A percentile compares a stretch with the other conserved stretches of the same genome.
phyloP scores from a whole-genome alignment of 306 rosid genomes.

The Neltuma alba region DNA sequence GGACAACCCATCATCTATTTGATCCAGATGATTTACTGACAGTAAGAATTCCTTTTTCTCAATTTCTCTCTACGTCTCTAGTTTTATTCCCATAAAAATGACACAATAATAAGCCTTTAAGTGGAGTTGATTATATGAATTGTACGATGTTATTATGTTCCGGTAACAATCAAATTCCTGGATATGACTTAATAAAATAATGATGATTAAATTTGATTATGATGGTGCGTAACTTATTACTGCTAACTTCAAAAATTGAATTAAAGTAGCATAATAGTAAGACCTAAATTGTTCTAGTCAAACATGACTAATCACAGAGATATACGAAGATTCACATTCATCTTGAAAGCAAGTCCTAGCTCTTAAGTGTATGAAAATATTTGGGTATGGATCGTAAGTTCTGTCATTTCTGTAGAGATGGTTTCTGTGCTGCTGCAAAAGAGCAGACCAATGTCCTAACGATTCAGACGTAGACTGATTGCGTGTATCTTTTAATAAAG shows the following conservation, averaged over 20 bases:
- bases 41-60: constrained; percentile 43
- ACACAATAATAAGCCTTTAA: too few relatives aligned
- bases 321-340: background rate
- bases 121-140: background rate
- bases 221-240: background rate
- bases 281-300: background rate
- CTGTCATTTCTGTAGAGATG: background rate
- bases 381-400: background rate
- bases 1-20: constrained; percentile 86
- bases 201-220: background rate
- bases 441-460: background rate
- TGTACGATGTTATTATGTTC: background rate
- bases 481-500: background rate
- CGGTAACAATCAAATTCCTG: too few relatives aligned
- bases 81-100: background rate
- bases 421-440: background rate
- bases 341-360: background rate
- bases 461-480: background rate
- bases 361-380: background rate
- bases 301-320: background rate
- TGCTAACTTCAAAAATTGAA: background rate
- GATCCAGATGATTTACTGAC: constrained; percentile 95
- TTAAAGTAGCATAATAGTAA: background rate
- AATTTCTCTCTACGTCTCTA: background rate
- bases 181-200: background rate